Base-by-base conservation (phyloP, 2,329 filamentous ascomycete genomes). In the Pseudogymnoascus sp. region DNA sequence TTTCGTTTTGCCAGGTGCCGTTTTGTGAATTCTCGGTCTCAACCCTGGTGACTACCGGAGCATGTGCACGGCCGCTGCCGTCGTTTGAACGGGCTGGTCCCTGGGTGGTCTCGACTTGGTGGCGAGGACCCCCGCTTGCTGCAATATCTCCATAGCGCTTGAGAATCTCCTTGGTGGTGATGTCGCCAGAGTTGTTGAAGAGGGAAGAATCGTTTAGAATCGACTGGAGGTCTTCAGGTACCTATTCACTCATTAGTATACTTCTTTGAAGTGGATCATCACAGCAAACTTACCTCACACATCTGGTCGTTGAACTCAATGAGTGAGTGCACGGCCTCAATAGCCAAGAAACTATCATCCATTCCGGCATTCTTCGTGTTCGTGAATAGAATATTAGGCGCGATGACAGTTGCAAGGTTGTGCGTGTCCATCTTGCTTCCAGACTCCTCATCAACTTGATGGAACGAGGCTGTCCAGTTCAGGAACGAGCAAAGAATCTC, bases 351-450 rank as follows among this genome's bases (percentile, higher is more conserved):
- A 65, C 92, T 94, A 68, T 96, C 92, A 70, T 95, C 93, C 66
- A 92, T 84, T 44, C 84, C 84, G 5, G 83, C 80, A 58, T 81
- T 82, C 72, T 87, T 89, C 42, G 83, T 77, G 67, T 80, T 80
- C 67, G 88, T 90, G 69, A 90, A 92, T 10, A 97, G 81, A 65
- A 99, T 91, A 70, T 99, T 99, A 0, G 94, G 94, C 4, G 93
- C 92, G 74, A 99, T 97, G 66, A 99, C 94, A 2, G 95, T 97
- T 3, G 94, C 91, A 66, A 99, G 83, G 71, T 99, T 99, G 78
- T 96, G 92, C 61, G 96, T 90, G 73, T 99, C 94, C 94, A 99
- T 99, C 81, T 97, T 97, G 69, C 93, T 97, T 27, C 94, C 94
- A 21, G 89, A 90, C 73, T 99, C 94, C 71, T 99, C 94, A 69